A percentile compares a stretch with the other conserved stretches of the same genome.
phyloP scores from a whole-genome alignment of 306 rosid species.

The Rosa chinensis region DNA sequence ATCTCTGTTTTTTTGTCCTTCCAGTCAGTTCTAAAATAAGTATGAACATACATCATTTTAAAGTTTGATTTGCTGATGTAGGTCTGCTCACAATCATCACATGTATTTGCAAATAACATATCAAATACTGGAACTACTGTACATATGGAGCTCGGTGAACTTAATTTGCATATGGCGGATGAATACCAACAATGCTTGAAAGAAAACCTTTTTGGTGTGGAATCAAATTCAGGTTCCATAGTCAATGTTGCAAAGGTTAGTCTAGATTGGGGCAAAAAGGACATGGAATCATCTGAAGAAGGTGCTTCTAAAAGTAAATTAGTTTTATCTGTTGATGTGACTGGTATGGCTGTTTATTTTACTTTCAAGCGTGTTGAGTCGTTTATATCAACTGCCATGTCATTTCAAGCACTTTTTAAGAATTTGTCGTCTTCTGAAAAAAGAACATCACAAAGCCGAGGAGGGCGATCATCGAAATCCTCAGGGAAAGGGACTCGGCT shows the following conservation, averaged over 20 bases:
- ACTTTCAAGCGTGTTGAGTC: slow-evolving; percentile 83
- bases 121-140: slow-evolving; percentile 74
- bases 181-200: slow-evolving; percentile 91
- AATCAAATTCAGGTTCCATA: slow-evolving; percentile 85
- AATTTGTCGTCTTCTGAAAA: slow-evolving; percentile 59
- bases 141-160: slow-evolving; percentile 90
- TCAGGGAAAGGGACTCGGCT: slow-evolving; percentile 80
- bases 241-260: slow-evolving; percentile 83
- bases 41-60: background rate
- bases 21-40: background rate
- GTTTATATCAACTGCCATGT: slow-evolving; percentile 73
- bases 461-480: slow-evolving; percentile 56
- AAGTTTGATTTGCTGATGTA: slow-evolving; percentile 43
- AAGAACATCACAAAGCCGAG: slow-evolving; percentile 55
- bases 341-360: slow-evolving; percentile 78
- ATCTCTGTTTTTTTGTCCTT: background rate
- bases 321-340: slow-evolving; percentile 78
- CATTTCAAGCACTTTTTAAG: slow-evolving; percentile 71
- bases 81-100: slow-evolving; percentile 95
- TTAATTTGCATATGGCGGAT: slow-evolving; percentile 87
- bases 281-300: slow-evolving; percentile 73
- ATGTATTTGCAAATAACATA: slow-evolving; percentile 84
- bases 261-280: slow-evolving; percentile 95
- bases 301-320: slow-evolving; percentile 58
- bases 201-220: slow-evolving; percentile 82